A percentile compares a stretch with the other conserved stretches of the same genome.
phyloP scores from a whole-genome alignment of 495 filamentous ascomycete species.

The Neurospora pannonica region DNA sequence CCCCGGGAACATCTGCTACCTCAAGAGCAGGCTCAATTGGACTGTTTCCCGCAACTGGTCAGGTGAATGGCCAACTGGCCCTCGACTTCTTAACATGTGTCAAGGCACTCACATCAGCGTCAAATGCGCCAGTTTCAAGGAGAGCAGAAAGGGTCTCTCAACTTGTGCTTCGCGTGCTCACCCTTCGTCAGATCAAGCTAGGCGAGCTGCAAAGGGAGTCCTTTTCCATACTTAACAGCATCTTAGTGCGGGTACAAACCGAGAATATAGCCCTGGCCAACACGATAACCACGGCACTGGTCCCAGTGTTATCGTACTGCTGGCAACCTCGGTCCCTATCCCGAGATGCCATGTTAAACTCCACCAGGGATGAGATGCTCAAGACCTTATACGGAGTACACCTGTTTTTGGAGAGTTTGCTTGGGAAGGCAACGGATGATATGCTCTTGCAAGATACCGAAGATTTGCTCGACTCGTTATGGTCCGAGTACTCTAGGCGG shows the following conservation, averaged over 20 bases:
- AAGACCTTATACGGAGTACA: slow-evolving; percentile 60
- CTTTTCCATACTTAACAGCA: slow-evolving; percentile 64
- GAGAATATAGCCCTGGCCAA: slow-evolving; percentile 57
- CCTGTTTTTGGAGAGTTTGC: slow-evolving; percentile 43
- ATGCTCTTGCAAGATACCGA: slow-evolving; percentile 30
- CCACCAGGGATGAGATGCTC: slow-evolving; percentile 49
- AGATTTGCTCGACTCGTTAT: slow-evolving; percentile 51
- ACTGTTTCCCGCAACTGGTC: slow-evolving; percentile 6
- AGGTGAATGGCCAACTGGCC: slow-evolving; percentile 23
- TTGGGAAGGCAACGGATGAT: slow-evolving; percentile 19
- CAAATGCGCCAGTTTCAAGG: slow-evolving; percentile 62
- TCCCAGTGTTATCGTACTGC: slow-evolving; percentile 61
- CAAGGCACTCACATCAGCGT: slow-evolving; percentile 49
- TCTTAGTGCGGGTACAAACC: slow-evolving; percentile 54
- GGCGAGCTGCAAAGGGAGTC: slow-evolving; percentile 58
- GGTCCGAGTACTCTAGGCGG: slow-evolving; percentile 63
- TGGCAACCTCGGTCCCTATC: slow-evolving; percentile 61
- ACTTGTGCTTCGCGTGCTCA: slow-evolving; percentile 52
- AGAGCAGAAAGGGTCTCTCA: slow-evolving; percentile 48
- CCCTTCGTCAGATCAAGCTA: slow-evolving; percentile 43
- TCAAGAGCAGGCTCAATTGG: slow-evolving; percentile 20
- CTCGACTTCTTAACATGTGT: slow-evolving; percentile 60
- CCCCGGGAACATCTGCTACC: slow-evolving; percentile 21
- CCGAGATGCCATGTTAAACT: slow-evolving; percentile 61
- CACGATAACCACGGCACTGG: slow-evolving; percentile 44